Evolutionary conservation across 2,329 filamentous ascomycete genomes (phyloP).

Genomic region (Periconia digitata): DNA sequence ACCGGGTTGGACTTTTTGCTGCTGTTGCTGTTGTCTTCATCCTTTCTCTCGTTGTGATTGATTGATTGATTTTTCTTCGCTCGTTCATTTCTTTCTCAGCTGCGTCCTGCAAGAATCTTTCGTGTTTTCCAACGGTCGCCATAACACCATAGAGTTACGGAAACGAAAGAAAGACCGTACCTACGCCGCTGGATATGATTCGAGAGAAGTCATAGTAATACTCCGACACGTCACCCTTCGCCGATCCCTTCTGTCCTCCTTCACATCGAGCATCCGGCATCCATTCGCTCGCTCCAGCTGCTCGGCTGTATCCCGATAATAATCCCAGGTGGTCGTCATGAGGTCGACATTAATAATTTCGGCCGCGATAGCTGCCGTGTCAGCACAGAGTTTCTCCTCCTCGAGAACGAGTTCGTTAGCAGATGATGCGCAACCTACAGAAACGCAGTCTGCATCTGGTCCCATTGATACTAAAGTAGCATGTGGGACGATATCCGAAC

Average conservation of each 20-base stretch:
- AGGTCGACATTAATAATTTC: slow-evolving; percentile 17
- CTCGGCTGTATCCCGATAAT: neutral
- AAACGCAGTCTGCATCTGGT: slow-evolving; percentile 27
- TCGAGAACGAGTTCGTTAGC: slow-evolving; percentile 18
- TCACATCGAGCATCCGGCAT: neutral
- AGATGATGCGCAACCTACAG: slow-evolving; percentile 28
- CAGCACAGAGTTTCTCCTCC: slow-evolving; percentile 18
- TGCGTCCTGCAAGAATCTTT: too few relatives aligned
- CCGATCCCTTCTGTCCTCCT: neutral
- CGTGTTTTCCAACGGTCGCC: neutral
- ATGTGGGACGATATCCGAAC: slow-evolving; percentile 27
- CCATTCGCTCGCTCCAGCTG: neutral
- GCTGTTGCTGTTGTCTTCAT: neutral
- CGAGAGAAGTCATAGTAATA: too few relatives aligned
- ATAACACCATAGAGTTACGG: too few relatives aligned
- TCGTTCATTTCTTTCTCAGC: neutral
- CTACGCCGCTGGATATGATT: too few relatives aligned
- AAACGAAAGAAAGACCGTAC: too few relatives aligned
- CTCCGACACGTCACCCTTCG: neutral
- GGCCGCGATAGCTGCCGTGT: slow-evolving; percentile 20
- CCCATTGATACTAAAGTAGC: slow-evolving; percentile 32
- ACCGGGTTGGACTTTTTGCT: neutral
- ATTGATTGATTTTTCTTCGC: neutral
- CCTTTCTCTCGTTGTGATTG: neutral
- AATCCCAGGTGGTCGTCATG: slow-evolving; percentile 14